Conservation (phyloP, 2,329 filamentous ascomycete species). For the Pyrenochaeta sp. region DNA sequence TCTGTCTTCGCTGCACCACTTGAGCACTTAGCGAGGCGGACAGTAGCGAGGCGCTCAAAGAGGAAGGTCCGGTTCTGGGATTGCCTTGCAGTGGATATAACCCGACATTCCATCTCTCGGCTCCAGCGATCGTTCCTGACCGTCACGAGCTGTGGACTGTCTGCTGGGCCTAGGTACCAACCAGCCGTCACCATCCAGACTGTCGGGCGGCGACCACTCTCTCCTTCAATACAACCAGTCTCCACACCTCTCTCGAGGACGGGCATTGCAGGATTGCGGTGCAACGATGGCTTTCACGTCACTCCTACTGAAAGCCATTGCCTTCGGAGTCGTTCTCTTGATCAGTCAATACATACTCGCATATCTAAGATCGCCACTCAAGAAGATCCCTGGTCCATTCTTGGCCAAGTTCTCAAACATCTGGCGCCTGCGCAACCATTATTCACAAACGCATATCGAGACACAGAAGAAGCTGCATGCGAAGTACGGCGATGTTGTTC, state of each 20-base stretch:
- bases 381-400: constrained; percentile 42
- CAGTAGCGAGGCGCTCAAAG: too few species aligned
- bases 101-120: too few species aligned
- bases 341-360: constrained; percentile 27
- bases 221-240: not conserved
- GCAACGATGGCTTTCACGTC: constrained; percentile 20
- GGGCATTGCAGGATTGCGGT: not conserved
- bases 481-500: constrained; percentile 39
- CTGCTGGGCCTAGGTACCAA: too few species aligned
- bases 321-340: constrained; percentile 22
- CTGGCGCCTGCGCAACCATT: constrained; percentile 43
- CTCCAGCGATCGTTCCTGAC: too few species aligned
- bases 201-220: not conserved
- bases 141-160: too few species aligned
- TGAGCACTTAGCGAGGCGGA: too few species aligned
- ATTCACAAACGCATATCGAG: constrained; percentile 38
- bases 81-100: too few species aligned
- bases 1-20: too few species aligned
- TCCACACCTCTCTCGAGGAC: not conserved
- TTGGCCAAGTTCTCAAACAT: constrained; percentile 44
- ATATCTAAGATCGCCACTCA: constrained; percentile 41
- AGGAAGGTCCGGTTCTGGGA: too few species aligned
- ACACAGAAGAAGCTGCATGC: constrained; percentile 40
- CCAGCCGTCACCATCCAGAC: too few species aligned
- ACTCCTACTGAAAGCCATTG: constrained; percentile 21